Percentiles rank a stretch among this genome's conserved stretches.
Evolutionary conservation across 2,329 filamentous ascomycete genomes (phyloP).

Genomic region (Colletotrichum godetiae): DNA sequence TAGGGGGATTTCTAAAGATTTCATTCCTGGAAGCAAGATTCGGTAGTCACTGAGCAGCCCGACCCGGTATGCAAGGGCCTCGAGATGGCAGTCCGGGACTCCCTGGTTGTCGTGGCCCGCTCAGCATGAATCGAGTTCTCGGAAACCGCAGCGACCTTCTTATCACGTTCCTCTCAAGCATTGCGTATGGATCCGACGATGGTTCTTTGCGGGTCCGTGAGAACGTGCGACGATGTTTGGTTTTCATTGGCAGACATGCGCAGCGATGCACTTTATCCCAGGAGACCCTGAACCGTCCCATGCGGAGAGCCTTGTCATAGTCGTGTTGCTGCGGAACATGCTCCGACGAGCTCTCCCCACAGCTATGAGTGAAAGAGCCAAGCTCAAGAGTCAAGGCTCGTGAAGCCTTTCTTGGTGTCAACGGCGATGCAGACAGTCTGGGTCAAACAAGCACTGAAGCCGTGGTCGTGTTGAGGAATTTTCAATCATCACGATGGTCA

Average conservation of each 20-base stretch:
- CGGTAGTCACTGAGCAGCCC: background rate
- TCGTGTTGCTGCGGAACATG: background rate
- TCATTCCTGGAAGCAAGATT: background rate
- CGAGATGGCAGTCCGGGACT: slow-evolving; percentile 3
- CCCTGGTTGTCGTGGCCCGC: background rate
- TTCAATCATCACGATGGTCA: background rate
- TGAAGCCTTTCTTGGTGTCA: too few relatives aligned
- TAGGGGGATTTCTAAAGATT: background rate
- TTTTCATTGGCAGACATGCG: slow-evolving; percentile 12
- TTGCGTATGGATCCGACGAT: too few relatives aligned
- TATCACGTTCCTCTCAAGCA: background rate
- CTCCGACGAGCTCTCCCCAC: too few relatives aligned
- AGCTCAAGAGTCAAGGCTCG: too few relatives aligned
- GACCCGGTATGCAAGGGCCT: background rate
- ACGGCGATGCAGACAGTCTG: too few relatives aligned
- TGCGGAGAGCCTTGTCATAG: background rate
- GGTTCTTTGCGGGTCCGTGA: background rate
- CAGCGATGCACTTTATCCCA: too few relatives aligned
- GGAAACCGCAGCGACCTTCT: background rate
- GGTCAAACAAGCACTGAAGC: too few relatives aligned
- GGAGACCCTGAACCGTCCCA: background rate
- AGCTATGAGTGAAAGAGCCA: too few relatives aligned
- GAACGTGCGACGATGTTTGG: slow-evolving; percentile 11
- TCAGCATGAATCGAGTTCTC: background rate
- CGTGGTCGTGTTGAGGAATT: background rate